Percentiles rank a stretch among this genome's conserved stretches.
Evolutionary conservation across 805 yeast genomes (phyloP).

Genomic region (Ogataea pini): DNA sequence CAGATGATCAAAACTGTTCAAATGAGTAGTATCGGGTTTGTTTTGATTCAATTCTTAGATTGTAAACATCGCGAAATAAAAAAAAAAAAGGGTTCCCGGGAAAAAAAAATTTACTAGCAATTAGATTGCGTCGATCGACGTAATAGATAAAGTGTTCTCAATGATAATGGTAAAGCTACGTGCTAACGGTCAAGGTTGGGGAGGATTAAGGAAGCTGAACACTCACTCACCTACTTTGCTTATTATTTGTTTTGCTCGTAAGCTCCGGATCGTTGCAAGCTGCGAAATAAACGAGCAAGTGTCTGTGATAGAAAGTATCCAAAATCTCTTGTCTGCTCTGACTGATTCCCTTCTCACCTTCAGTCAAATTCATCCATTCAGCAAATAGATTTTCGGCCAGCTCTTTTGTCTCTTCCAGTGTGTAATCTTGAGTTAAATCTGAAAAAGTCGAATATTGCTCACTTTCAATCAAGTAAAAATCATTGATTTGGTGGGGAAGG

Average conservation of each 20-base stretch:
- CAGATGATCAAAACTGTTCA: not conserved
- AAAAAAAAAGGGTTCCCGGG: not conserved
- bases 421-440: not conserved
- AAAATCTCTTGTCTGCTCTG: constrained; percentile 9
- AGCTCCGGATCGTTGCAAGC: constrained; percentile 14
- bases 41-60: constrained; percentile 8
- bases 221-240: no score
- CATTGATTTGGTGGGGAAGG: constrained; percentile 16
- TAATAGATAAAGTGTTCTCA: not conserved
- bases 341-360: not conserved
- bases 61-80: constrained; percentile 10
- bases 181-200: not conserved
- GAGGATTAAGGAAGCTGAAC: no score
- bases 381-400: constrained; percentile 2
- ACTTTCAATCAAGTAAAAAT: constrained; percentile 5
- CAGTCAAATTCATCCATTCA: not conserved
- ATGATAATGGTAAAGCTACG: not conserved
- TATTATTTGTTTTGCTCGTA: no score
- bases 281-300: constrained; percentile 17
- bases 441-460: constrained; percentile 1
- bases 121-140: constrained; percentile 11
- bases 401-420: constrained; percentile 3
- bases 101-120: not conserved
- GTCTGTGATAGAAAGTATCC: constrained; percentile 17
- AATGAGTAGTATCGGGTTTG: not conserved